A percentile compares a stretch with the other conserved stretches of the same genome.
Conservation (phyloP, 352 stramenopile genomes). For the Phytophthora sojae region DNA sequence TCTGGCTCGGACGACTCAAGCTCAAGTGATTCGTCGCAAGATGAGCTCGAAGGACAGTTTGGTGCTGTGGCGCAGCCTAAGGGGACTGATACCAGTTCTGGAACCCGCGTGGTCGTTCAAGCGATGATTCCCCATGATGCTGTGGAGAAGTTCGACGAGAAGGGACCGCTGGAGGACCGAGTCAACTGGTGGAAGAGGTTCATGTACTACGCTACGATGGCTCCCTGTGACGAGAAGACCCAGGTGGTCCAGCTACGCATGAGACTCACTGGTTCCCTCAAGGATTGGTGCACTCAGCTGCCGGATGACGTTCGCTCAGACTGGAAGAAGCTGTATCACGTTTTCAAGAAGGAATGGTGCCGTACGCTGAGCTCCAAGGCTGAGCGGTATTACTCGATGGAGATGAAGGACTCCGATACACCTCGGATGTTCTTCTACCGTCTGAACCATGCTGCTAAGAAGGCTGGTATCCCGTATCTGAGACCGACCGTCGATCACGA, state of each 20-base stretch:
- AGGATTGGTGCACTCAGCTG: not conserved
- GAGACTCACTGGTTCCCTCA: not conserved
- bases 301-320: not conserved
- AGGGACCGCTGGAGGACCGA: not conserved
- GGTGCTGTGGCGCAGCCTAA: no score
- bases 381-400: not conserved
- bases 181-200: conserved; percentile 10
- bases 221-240: not conserved
- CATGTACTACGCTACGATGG: conserved; percentile 9
- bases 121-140: no score
- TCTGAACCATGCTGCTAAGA: not conserved
- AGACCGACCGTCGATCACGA: not conserved
- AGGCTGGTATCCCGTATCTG: not conserved
- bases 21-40: no score
- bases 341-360: not conserved
- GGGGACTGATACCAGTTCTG: no score
- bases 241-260: not conserved
- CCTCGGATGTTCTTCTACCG: not conserved
- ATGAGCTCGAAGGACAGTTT: no score
- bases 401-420: not conserved
- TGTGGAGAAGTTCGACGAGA: not conserved
- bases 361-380: not conserved
- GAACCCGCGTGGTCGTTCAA: no score
- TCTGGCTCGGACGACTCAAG: no score
- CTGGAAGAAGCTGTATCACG: not conserved